These are phyloP conservation scores for Rosa lucieae DNA, from an alignment of 306 rosid genomes.

Conservation along the genomic window DNA sequence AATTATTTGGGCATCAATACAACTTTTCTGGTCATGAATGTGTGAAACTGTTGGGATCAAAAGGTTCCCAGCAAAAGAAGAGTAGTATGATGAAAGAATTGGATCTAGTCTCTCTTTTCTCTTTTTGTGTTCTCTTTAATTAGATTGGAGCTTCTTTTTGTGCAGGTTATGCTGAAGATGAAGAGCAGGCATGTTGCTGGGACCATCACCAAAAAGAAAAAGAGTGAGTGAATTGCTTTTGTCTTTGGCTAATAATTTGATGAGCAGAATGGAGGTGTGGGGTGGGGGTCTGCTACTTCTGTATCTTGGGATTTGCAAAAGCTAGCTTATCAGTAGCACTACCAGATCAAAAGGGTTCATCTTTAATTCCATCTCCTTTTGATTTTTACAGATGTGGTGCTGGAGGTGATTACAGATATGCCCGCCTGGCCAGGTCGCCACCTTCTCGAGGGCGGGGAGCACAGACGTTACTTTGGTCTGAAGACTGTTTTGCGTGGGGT, in stretches of 20 bases:
- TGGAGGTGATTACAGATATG: conserved; percentile 75
- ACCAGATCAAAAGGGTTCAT: conserved; percentile 29
- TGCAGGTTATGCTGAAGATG: conserved; percentile 95
- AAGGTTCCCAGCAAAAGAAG: conserved; percentile 32
- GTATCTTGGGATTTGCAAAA: conserved; percentile 79
- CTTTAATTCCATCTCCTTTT: conserved; percentile 31
- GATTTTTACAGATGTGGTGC: conserved; percentile 64
- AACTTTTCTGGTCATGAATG: conserved; percentile 32
- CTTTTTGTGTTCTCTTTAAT: conserved; percentile 33
- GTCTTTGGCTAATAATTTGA: conserved; percentile 55
- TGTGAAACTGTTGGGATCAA: conserved; percentile 37
- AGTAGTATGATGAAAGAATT: conserved; percentile 41
- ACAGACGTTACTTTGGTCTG: conserved; percentile 88
- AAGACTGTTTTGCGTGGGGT: conserved; percentile 69
- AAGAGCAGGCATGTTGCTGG: conserved; percentile 99
- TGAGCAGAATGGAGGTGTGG: conserved; percentile 61
- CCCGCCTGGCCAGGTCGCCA: conserved; percentile 98
- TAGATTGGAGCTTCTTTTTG: conserved; percentile 43
- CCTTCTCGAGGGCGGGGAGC: conserved; percentile 75
- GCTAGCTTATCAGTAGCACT: conserved; percentile 44
- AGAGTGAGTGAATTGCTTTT: conserved; percentile 79
- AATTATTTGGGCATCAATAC: conserved; percentile 53
- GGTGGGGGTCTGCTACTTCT: conserved; percentile 50
- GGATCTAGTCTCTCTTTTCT: conserved; percentile 34
- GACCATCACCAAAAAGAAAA: conserved; percentile 99